A percentile compares a stretch with the other conserved stretches of the same genome.
Conservation (phyloP, 2,329 filamentous ascomycete species). For the Rhexocercosporidium sp. region DNA sequence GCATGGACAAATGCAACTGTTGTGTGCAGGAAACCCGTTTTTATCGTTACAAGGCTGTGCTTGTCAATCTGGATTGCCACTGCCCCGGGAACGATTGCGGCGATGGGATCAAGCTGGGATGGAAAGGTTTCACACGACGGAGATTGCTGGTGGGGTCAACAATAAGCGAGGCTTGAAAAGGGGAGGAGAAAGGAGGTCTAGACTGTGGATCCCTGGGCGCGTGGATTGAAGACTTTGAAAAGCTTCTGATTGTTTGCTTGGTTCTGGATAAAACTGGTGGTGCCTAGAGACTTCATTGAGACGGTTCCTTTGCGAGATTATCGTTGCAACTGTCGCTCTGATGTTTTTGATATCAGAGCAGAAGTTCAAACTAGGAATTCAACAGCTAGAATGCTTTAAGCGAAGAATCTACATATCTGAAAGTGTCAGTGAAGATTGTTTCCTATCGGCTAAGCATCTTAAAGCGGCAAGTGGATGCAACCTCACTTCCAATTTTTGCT, state of each 20-base stretch:
- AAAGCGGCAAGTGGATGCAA: not conserved
- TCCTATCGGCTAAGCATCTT: not conserved
- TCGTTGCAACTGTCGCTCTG: not conserved
- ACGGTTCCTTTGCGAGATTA: not conserved
- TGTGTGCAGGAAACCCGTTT: not conserved
- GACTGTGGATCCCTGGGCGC: not conserved
- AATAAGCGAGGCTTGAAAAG: not conserved
- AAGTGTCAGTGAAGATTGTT: not conserved
- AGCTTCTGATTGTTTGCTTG: not conserved
- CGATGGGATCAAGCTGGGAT: slow-evolving; percentile 8
- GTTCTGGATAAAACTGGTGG: not conserved
- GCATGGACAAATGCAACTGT: not conserved
- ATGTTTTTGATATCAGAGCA: not conserved
- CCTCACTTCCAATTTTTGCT: not conserved
- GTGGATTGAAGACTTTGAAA: not conserved
- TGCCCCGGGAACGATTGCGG: not conserved
- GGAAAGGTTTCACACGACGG: not conserved
- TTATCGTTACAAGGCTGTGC: slow-evolving; percentile 2
- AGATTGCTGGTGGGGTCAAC: not conserved
- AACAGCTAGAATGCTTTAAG: not conserved
- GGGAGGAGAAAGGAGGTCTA: not conserved
- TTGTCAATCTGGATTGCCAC: not conserved
- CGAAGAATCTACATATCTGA: not conserved
- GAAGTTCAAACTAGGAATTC: not conserved
- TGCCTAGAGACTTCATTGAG: not conserved